phyloP scores from a whole-genome alignment of 1,284 basidiomycete genomes.

The Malassezia arunalokei region DNA sequence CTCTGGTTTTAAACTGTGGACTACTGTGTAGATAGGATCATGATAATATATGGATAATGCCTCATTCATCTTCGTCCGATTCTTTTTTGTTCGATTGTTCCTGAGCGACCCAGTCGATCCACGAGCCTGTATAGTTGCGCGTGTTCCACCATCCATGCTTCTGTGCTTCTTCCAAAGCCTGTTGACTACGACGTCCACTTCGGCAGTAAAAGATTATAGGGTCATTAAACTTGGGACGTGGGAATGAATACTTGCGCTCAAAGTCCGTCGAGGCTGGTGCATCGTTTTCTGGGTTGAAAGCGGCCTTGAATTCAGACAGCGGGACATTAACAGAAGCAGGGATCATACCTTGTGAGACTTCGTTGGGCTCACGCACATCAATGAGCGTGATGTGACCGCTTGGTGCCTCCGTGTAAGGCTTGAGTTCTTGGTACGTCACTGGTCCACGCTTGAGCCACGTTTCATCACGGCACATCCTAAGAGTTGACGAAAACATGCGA shows the following conservation, averaged over 20 bases:
- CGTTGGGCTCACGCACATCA: conserved; percentile 83
- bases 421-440: conserved; percentile 71
- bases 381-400: conserved; percentile 49
- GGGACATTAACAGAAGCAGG: conserved; percentile 90
- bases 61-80: conserved; percentile 39
- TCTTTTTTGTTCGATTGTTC: conserved; percentile 36
- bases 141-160: conserved; percentile 70
- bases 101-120: conserved; percentile 75
- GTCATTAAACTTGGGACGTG: conserved; percentile 63
- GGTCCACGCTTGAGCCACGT: conserved; percentile 27
- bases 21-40: too few species aligned
- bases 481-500: background rate
- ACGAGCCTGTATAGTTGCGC: conserved; percentile 78
- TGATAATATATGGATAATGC: background rate
- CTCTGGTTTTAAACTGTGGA: conserved; percentile 9
- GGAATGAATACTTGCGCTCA: conserved; percentile 58
- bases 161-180: conserved; percentile 71
- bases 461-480: conserved; percentile 13
- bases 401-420: conserved; percentile 68
- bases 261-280: conserved; percentile 35
- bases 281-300: conserved; percentile 56
- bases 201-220: conserved; percentile 89
- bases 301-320: conserved; percentile 62
- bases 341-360: conserved; percentile 85
- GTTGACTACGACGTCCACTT: conserved; percentile 70